These are phyloP conservation scores for Tillandsia leiboldiana DNA, from an alignment of 176 grass and related monocot species.

Conservation along the genomic window DNA sequence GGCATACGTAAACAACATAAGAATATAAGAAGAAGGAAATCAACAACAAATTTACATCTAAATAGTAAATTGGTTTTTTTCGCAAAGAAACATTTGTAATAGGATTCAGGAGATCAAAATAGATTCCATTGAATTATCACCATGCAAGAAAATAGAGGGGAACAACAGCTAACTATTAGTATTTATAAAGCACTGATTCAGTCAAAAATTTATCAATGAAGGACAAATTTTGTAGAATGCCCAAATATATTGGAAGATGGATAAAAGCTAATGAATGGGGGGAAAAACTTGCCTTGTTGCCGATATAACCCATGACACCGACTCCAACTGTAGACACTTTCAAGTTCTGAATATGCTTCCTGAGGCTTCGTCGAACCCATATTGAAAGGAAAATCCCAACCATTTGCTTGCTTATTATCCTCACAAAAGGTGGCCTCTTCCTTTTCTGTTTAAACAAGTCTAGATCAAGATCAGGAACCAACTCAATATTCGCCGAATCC, in stretches of 20 bases:
- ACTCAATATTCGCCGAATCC: slow-evolving; percentile 4
- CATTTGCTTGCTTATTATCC: slow-evolving; percentile 96
- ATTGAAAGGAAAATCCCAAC: slow-evolving; percentile 74
- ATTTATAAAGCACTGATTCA: too few relatives aligned
- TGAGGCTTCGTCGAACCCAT: slow-evolving; percentile 56
- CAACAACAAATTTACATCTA: background rate
- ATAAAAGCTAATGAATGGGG: background rate
- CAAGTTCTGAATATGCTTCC: slow-evolving; percentile 72
- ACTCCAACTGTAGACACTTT: slow-evolving; percentile 90
- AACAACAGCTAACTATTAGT: too few relatives aligned
- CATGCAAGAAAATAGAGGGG: too few relatives aligned
- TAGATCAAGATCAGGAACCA: slow-evolving; percentile 28
- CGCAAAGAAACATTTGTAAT: background rate
- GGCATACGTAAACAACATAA: background rate
- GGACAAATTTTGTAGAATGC: background rate
- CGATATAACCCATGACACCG: slow-evolving; percentile 97
- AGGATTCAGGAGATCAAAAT: background rate
- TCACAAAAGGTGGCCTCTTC: slow-evolving; percentile 56
- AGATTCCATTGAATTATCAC: too few relatives aligned
- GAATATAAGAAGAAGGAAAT: background rate
- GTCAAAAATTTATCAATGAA: background rate
- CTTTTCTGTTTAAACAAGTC: slow-evolving; percentile 26
- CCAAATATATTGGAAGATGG: background rate
- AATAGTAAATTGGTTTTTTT: background rate
- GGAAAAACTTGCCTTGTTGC: slow-evolving; percentile 56